Conservation (phyloP, 306 rosid species). For the Erythrophleum fordii region DNA sequence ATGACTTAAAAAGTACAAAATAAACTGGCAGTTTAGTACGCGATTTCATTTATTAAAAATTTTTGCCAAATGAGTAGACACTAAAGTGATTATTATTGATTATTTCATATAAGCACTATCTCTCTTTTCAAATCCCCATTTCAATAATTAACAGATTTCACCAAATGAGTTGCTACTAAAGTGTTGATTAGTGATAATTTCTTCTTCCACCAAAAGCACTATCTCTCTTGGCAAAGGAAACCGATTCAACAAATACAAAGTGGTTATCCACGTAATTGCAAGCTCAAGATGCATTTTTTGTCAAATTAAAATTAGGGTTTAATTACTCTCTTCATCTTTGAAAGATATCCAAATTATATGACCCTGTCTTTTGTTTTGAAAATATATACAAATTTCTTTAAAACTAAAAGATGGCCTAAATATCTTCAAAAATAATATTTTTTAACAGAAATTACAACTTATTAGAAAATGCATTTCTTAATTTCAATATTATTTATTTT, state of each 20-base stretch:
- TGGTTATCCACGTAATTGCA: constrained; percentile 9
- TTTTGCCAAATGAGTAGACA: background rate
- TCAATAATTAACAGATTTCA: background rate
- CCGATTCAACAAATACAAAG: background rate
- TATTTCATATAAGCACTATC: background rate
- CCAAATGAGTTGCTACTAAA: constrained; percentile 7
- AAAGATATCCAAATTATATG: background rate
- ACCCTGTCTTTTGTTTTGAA: background rate
- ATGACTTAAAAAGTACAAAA: no score
- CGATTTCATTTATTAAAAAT: background rate
- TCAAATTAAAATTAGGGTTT: background rate
- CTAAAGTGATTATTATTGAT: background rate
- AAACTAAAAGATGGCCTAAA: no score
- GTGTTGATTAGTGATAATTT: background rate
- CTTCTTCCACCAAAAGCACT: constrained; percentile 6
- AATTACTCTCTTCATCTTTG: background rate
- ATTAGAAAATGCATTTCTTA: no score
- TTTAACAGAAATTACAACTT: no score
- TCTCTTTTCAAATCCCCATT: background rate
- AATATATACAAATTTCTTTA: no score
- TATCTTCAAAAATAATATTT: no score
- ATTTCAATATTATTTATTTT: no score
- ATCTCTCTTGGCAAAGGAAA: background rate
- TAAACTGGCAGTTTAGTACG: background rate
- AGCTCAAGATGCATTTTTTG: background rate